Evolutionary conservation across 2,329 filamentous ascomycete species (phyloP).

Genomic region (Pseudonectria buxi): DNA sequence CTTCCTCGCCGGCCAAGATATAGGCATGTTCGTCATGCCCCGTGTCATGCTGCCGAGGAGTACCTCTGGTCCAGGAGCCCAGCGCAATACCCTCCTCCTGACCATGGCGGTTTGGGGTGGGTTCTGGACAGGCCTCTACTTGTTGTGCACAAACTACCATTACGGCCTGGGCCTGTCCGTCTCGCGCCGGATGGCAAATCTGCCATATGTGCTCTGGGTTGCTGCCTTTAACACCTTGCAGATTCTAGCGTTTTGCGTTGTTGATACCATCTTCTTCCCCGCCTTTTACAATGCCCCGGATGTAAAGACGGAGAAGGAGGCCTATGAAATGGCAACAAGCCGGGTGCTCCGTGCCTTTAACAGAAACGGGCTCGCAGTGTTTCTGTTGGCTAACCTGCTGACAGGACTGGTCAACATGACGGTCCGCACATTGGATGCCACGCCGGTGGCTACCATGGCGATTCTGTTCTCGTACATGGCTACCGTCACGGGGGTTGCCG

Average conservation of each 20-base stretch:
- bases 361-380: constrained; percentile 77
- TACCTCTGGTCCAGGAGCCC: constrained; percentile 35
- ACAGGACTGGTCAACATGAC: constrained; percentile 88
- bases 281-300: constrained; percentile 54
- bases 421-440: constrained; percentile 70
- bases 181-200: constrained; percentile 83
- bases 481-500: constrained; percentile 59
- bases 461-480: constrained; percentile 69
- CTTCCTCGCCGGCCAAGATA: constrained; percentile 81
- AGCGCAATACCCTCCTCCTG: constrained; percentile 52
- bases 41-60: constrained; percentile 40
- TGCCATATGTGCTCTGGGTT: constrained; percentile 91
- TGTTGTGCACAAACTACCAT: constrained; percentile 57
- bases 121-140: constrained; percentile 66
- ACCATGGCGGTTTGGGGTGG: constrained; percentile 58
- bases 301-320: constrained; percentile 53
- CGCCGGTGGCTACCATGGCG: constrained; percentile 58
- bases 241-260: constrained; percentile 66
- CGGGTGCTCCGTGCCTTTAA: constrained; percentile 78
- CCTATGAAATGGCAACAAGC: constrained; percentile 66
- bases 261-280: constrained; percentile 76
- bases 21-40: constrained; percentile 74
- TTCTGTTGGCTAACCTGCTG: constrained; percentile 79
- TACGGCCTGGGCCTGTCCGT: constrained; percentile 70
- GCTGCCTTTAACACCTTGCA: constrained; percentile 86